Percentiles rank a stretch among this genome's conserved stretches.
Evolutionary conservation across 2,329 filamentous ascomycete species (phyloP).

Genomic region (Grosmannia penicillata): DNA sequence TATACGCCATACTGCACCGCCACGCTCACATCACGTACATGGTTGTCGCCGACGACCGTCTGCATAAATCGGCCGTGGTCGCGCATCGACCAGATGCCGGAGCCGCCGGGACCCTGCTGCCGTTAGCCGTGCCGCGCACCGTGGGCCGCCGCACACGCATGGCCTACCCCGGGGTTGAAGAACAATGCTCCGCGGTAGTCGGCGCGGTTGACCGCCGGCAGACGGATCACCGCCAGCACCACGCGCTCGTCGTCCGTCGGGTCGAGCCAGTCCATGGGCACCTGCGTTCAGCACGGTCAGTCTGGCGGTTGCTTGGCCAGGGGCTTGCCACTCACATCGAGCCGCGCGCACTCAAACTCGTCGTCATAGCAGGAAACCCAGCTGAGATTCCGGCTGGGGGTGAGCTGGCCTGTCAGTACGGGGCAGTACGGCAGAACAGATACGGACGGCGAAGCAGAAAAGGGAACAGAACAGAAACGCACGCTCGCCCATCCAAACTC

Average conservation of each 20-base stretch:
- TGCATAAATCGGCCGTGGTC: constrained; percentile 22
- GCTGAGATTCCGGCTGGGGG: constrained; percentile 16
- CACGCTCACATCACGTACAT: no score
- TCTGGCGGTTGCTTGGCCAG: no score
- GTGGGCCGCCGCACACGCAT: no score
- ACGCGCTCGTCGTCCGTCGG: constrained; percentile 19
- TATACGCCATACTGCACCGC: no score
- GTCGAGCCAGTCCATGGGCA: constrained; percentile 26
- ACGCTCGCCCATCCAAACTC: background rate
- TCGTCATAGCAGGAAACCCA: constrained; percentile 21
- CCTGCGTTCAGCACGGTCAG: constrained; percentile 6
- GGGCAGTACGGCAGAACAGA: background rate
- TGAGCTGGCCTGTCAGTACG: constrained; percentile 10
- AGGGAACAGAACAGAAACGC: background rate
- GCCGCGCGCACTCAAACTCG: constrained; percentile 20
- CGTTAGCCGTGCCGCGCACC: background rate
- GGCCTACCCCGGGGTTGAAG: constrained; percentile 22
- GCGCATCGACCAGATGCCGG: constrained; percentile 22
- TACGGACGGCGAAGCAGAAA: background rate
- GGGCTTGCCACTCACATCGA: constrained; percentile 13
- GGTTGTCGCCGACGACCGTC: constrained; percentile 29
- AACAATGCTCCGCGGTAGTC: constrained; percentile 20
- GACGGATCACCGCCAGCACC: constrained; percentile 21
- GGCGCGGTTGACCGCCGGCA: constrained; percentile 15
- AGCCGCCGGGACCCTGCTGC: constrained; percentile 31